Base-by-base conservation (phyloP, 306 rosid genomes). In the Begonia peltatifolia region DNA sequence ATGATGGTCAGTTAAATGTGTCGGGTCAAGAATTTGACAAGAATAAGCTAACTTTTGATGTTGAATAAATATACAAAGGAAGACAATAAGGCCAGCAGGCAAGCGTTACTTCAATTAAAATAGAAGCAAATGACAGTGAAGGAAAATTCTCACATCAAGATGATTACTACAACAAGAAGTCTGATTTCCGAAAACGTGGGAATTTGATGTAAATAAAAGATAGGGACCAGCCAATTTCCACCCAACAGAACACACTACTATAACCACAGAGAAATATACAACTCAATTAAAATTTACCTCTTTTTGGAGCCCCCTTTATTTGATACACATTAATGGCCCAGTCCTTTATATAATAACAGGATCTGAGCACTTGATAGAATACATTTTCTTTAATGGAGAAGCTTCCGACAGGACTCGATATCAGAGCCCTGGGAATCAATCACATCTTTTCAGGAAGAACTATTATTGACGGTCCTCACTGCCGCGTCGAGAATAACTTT, bases 381-480 rank as follows among this genome's bases (percentile, higher is more conserved):
- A 59, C 20, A 49, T 38, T 25, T 9, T 0, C 20, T 14, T 50
- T 20, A 60, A 41, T 9, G 11, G 41, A 84, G 54, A 70, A 81
- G 71, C 16, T 71, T 60, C 68, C 30, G 75, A 71, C 99, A 87
- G n/a, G 87, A 84, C 57, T 83, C 89, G 9, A 92, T 50, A 62
- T 87, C 96, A n/a, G 94, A 60, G 9, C 83, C 93, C 57, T 81
- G 89, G 7, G 93, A 77, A 52, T 92, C 84, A 71, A 83, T 60
- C 61, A 81, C 47, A 17, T 75, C 74, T 75, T 71, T 76, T 12
- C 94, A 94, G 9, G 79, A 68, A 3, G 84, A 65, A 68, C 57
- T 61, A 14, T 79, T 71, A 42, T 56, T 64, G 52, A 83, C 22
- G 16, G 73, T 65, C 76, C 57, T 47, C 62, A 68, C 2, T 2